Base-by-base conservation (phyloP, 2,329 filamentous ascomycete genomes). In the Hymenoscyphus occultus region DNA sequence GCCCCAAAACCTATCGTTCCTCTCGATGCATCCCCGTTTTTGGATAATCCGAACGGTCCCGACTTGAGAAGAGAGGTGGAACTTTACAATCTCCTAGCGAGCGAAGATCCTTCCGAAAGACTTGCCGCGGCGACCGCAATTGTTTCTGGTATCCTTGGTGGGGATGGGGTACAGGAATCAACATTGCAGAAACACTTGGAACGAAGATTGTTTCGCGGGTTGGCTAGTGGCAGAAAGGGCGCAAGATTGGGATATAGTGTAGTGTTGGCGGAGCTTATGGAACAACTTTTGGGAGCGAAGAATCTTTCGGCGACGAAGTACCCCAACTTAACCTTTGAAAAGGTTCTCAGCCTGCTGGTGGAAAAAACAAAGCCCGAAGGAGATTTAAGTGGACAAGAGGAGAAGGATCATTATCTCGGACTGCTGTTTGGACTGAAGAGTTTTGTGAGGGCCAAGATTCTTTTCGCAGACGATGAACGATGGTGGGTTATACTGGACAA, bases 171-270 rank as follows among this genome's bases (percentile, higher is more conserved):
- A 3, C 68, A 80, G 2, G 85, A 88, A 73, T 71, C 78, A 0
- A 82, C 85, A 2, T 78, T 89, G 14, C 76, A 82, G 70, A 79
- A 85, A 65, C 86, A 89, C 71, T 78, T 89, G 39, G 84, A 86
- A 68, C 85, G 85, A 74, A 84, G 90, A 32, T 81, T 99, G 45
- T 92, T 97, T 76, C 87, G 91, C 63, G 95, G 95, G 51, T 86
- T 98, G 19, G 93, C 93, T 67, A 97, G 93, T 76, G 90, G 92
- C 63, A 88, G 92, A 64, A 97, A 97, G 79, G 92, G 91, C 13
- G 92, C 94, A 19, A 85, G 95, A 32, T 80, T 95, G 60, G 95
- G 95, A 3, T 97, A 96, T 76, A 96, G 92, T 62, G 83, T 97
- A 63, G 94, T 94, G 0, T 80, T 98, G 70, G 90, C 93, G 0